Evolutionary conservation across 2,329 filamentous ascomycete species (phyloP), one percentile per base, ranked within the genome.

Genomic region (Exserohilum rostratum): DNA sequence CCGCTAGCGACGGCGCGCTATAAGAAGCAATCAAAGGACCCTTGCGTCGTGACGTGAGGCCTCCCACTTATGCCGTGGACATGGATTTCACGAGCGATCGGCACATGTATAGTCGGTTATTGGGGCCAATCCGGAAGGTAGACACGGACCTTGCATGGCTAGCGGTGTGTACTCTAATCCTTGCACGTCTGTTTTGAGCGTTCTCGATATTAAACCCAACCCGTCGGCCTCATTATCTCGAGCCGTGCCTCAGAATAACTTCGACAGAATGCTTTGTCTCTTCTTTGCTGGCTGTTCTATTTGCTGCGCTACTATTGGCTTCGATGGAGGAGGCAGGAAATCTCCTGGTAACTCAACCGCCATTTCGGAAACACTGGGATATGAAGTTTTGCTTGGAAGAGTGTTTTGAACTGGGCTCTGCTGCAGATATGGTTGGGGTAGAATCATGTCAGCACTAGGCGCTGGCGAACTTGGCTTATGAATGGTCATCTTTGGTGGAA

Each of bases 211-310:
- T 25, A 25, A 6, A 18, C 6, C 15, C 27, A 5, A 25, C 25
- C 18, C 15, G 39, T 18, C 39, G 27, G 17, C 25, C 39, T 11
- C n/a, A 43, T n/a, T n/a, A 43, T 43, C 39, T 27, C 13, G 25
- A 31, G 15, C 29, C 27, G 7, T 30, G n/a, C 27, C 17, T 58
- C 31, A 63, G 35, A 69, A 68, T 12, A 69, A 17, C 39, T 53
- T 69, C 42, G 62, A 69, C 1, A 69, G 45, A 17, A 66, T 66
- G 17, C 53, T 61, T 46, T 57, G 64, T 57, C 65, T 70, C 44
- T 70, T 70, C 60, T 67, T 49, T 25, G 13, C 27, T 45, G 46
- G 43, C 31, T 34, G 9, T 20, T 46, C 64, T 30, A 20, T 42
- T 10, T 22, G 34, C 12, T 46, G n/a, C 11, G 18, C 20, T 11